These are phyloP conservation scores for Trichoderma asperelloides DNA, from an alignment of 495 filamentous ascomycete genomes.

Conservation along the genomic window DNA sequence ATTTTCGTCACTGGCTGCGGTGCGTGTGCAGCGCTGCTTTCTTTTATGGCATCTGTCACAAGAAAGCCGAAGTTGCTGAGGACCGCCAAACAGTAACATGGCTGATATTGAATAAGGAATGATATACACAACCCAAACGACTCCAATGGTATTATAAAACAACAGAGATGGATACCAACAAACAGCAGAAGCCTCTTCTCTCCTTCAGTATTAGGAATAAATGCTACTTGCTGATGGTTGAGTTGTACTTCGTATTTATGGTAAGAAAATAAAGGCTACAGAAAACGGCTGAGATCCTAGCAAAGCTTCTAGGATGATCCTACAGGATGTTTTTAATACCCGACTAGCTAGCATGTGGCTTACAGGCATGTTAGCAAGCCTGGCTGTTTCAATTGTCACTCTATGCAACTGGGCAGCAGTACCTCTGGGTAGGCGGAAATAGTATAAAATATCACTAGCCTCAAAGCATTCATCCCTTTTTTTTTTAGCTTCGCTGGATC, in stretches of 20 bases:
- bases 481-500: too few species aligned
- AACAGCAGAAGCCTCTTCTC: background rate
- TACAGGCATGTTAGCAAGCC: background rate
- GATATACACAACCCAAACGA: background rate
- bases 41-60: background rate
- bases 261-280: background rate
- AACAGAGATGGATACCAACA: background rate
- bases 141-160: background rate
- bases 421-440: too few species aligned
- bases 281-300: background rate
- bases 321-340: background rate
- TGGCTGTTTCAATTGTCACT: background rate
- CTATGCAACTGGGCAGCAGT: too few species aligned
- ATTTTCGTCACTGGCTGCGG: background rate
- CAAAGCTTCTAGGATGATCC: background rate
- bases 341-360: background rate
- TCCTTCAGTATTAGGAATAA: background rate
- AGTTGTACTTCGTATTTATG: background rate
- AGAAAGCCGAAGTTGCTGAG: background rate
- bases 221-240: background rate
- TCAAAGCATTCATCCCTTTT: too few species aligned
- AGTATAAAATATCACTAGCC: too few species aligned
- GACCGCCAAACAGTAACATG: background rate
- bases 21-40: background rate
- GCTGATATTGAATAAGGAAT: background rate